Evolutionary conservation across 2,329 filamentous ascomycete species (phyloP), one percentile per base, ranked within the genome.

Genomic region (Didymella exigua): DNA sequence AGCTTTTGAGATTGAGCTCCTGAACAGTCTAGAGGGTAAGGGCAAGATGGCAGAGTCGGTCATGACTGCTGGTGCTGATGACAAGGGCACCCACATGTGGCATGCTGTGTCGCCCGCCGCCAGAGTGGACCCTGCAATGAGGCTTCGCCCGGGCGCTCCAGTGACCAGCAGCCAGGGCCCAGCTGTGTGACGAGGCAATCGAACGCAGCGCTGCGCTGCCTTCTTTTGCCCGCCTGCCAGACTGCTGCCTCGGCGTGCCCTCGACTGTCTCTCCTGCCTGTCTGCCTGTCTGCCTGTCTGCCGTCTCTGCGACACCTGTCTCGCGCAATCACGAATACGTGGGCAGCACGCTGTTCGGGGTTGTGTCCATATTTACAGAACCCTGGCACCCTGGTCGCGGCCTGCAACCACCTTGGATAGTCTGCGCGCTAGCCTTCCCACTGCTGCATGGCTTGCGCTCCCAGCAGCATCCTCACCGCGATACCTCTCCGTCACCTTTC

Each of bases 361-460:
- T 16, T 43, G 29, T 26, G 33, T 34, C 49, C 40, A 41, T 24
- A 16, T 38, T 33, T 26, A 40, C 41, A 14, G 34, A 16, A 49
- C 44, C 51, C 51, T 54, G 47, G 44, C 49, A 49, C 44, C 51
- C 51, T 54, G 47, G 44, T 54, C 26, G 44, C n/a, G 14, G 30
- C 19, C n/a, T n/a, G n/a, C n/a, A n/a, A n/a, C n/a, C n/a, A n/a
- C 26, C 21, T 38, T 38, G 5, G n/a, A 16, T 38, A 38, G 36
- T 38, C 14, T 21, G 26, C 33, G 51, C 51, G 40, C 51, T 54
- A 54, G 19, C 11, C n/a, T 49, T 33, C 27, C 46, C 46, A 5
- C 26, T 16, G 37, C 45, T 43, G 51, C 45, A 54, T 24, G 41
- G 43, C 49, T 47, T 42, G 34, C 49, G 18, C 27, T 47, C 18